Percentiles rank a stretch among this genome's conserved stretches.
These are phyloP conservation scores for Exophiala calicioides DNA, from an alignment of 2,329 filamentous ascomycete species.

Conservation along the genomic window DNA sequence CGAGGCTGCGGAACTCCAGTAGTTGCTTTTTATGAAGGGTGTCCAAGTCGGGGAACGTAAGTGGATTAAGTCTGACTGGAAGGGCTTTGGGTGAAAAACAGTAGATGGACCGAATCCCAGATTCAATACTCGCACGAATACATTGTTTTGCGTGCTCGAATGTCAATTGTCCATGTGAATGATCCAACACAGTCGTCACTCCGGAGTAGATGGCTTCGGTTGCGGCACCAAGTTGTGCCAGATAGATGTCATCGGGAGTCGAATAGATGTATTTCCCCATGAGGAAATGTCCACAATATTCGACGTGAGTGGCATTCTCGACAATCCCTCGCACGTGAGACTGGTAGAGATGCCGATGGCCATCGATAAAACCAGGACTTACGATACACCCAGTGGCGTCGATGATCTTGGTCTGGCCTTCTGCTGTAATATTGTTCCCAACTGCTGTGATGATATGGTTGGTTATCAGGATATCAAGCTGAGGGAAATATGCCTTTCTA, in stretches of 20 bases:
- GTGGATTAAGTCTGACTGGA: constrained; percentile 8
- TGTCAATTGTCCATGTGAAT: constrained; percentile 34
- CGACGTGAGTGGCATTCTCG: constrained; percentile 41
- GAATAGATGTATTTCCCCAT: constrained; percentile 41
- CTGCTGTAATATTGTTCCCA: constrained; percentile 1
- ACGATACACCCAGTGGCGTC: constrained; percentile 39
- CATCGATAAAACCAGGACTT: constrained; percentile 36
- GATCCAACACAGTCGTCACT: constrained; percentile 35
- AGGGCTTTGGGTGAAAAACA: constrained; percentile 29
- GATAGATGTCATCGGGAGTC: constrained; percentile 46
- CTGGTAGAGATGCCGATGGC: constrained; percentile 46
- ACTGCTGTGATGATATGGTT: constrained; percentile 8
- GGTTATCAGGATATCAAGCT: constrained; percentile 13
- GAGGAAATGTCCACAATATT: constrained; percentile 46
- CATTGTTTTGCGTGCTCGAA: constrained; percentile 31
- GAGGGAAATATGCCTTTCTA: constrained; percentile 7
- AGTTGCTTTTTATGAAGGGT: constrained; percentile 13
- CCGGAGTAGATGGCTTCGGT: constrained; percentile 17
- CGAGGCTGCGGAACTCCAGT: constrained; percentile 28
- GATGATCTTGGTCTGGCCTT: constrained; percentile 34
- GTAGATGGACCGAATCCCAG: constrained; percentile 35
- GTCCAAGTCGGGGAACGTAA: constrained; percentile 9
- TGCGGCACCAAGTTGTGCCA: constrained; percentile 33
- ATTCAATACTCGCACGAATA: constrained; percentile 31
- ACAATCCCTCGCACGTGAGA: constrained; percentile 41